phyloP scores from a whole-genome alignment of 2,329 filamentous ascomycete species.

The Fusarium abutilonis region DNA sequence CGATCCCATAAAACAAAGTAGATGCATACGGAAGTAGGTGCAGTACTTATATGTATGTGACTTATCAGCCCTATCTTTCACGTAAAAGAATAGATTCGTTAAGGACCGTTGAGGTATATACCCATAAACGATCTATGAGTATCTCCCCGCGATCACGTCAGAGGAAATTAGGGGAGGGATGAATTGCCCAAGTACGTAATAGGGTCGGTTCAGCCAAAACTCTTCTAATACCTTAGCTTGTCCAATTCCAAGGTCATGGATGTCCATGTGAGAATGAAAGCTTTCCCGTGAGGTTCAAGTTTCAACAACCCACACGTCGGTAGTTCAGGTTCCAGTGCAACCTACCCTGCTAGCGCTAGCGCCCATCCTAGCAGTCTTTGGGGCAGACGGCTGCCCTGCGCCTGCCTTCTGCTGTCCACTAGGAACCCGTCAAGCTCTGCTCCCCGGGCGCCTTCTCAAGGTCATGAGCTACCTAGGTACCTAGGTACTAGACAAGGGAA shows the following conservation, averaged over 20 bases:
- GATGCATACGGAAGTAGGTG: background rate
- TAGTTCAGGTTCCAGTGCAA: slow-evolving; percentile 33
- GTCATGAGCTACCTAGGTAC: slow-evolving; percentile 7
- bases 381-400: background rate
- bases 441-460: slow-evolving; percentile 21
- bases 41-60: background rate
- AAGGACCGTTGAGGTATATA: no score
- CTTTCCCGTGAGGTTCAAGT: slow-evolving; percentile 2
- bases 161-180: no score
- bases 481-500: slow-evolving; percentile 19
- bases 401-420: slow-evolving; percentile 24
- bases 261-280: slow-evolving; percentile 29
- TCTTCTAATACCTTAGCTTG: no score
- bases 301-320: slow-evolving; percentile 23
- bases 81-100: background rate
- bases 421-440: slow-evolving; percentile 17
- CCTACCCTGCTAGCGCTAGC: slow-evolving; percentile 15
- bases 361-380: background rate
- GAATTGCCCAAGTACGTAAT: no score
- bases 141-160: no score
- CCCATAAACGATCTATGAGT: no score
- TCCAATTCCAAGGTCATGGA: background rate
- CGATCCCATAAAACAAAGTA: background rate
- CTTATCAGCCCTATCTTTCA: slow-evolving; percentile 16
- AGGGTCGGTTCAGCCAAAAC: no score